Conservation (phyloP, 805 yeast species). For the Brettanomyces bruxellensis region DNA sequence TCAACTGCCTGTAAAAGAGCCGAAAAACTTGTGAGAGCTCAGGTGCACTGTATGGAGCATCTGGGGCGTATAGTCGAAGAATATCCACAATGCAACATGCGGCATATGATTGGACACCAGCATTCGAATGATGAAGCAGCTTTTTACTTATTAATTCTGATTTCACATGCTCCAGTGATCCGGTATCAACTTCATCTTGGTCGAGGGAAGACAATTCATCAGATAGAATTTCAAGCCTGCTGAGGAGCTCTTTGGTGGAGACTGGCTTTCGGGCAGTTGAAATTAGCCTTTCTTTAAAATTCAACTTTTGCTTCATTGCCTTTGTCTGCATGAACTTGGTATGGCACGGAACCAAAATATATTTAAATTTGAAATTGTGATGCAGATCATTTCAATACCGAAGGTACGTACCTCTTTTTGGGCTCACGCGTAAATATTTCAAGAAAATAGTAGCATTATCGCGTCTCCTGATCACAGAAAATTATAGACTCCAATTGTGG, state of each 20-base stretch:
- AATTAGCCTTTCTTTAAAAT: conserved; percentile 27
- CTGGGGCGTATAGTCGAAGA: conserved; percentile 74
- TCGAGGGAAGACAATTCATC: conserved; percentile 56
- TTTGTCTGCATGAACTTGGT: too few species aligned
- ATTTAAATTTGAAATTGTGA: too few species aligned
- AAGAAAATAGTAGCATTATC: too few species aligned
- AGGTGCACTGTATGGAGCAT: conserved; percentile 70
- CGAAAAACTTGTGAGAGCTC: conserved; percentile 60
- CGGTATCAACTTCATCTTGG: conserved; percentile 47
- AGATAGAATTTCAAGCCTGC: conserved; percentile 47
- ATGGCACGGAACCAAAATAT: too few species aligned
- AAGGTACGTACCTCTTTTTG: too few species aligned
- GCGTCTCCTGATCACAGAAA: too few species aligned
- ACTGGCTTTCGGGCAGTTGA: conserved; percentile 51
- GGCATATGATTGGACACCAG: conserved; percentile 58
- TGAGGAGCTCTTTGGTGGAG: conserved; percentile 50
- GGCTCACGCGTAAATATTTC: too few species aligned
- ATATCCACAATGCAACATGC: conserved; percentile 74
- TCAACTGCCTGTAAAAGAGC: conserved; percentile 56
- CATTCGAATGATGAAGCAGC: conserved; percentile 49
- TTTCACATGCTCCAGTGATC: conserved; percentile 36
- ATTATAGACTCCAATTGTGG: too few species aligned
- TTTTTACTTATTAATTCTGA: conserved; percentile 49
- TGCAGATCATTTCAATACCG: too few species aligned
- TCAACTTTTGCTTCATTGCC: neutral